Evolutionary conservation across 768 basidiomycete species (phyloP), one percentile per base, ranked within the genome.

Genomic region (Symmetrospora coprosmae): DNA sequence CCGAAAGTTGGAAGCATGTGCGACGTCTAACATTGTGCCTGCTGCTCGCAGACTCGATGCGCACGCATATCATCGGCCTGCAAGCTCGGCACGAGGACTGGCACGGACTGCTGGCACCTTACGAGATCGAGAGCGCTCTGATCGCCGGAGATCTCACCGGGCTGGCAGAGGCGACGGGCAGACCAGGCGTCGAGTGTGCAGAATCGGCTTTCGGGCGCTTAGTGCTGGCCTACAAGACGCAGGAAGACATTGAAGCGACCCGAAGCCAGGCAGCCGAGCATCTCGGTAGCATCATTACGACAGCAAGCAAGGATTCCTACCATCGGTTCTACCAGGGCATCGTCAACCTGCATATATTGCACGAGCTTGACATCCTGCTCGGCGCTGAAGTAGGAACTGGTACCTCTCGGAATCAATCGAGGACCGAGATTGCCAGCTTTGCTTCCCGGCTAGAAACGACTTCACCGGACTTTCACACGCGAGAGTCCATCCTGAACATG

Each of bases 61-160:
- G 88, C 38, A 99, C 92, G 0, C 94, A 97, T 71, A 90, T 97
- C 27, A 79, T 80, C 64, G 94, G 94, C 5, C 83, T 96, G 8
- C 77, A 97, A 19, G 84, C 69, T 53, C 81, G 83, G 13, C 82
- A 87, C 69, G 85, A 88, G 0, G 80, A 82, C 50, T 97, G 94
- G 92, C 79, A 84, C 60, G 70, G 76, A 5, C 76, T 78, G 2
- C 75, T 99, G 11, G 80, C 83, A 5, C 82, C 83, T 0, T 96
- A 88, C 69, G 86, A 88, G 66, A 81, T 86, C 11, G 91, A 99
- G 74, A 86, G 89, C 63, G 86, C 88, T 1, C 92, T 90, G 84
- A 91, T 91, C 80, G 84, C 89, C 33, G 86, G 88, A 4, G 88
- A 90, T 65, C 97, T 91, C 90, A 77, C 79, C 2, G 84, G 85